Base-by-base conservation (phyloP, 2,329 filamentous ascomycete genomes). In the Alternaria angustiovoidea region DNA sequence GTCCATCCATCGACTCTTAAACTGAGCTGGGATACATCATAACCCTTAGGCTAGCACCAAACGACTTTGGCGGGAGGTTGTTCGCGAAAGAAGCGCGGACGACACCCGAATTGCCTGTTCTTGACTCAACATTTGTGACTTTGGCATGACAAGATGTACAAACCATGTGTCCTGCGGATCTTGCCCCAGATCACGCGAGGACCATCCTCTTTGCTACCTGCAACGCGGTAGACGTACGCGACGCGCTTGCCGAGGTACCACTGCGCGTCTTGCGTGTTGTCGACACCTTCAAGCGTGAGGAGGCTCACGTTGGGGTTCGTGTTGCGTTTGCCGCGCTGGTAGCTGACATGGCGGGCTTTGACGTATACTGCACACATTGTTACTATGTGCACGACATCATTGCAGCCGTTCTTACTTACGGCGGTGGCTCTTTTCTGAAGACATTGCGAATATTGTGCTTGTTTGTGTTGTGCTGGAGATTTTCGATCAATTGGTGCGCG, bases 201-300 rank as follows among this genome's bases (percentile, higher is more conserved):
- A 32, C 46, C 53, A 34, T 60, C 48, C 18, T 54, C 43, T 54
- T 96, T 87, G 88, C 96, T 93, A 85, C 89, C 93, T 84, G 91
- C 89, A 75, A 89, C 93, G 81, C 93, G 92, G 88, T 97, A 97
- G 83, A 97, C 93, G 83, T 92, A 98, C 81, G 94, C 94, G 81
- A 97, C 89, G 86, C 93, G 93, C 91, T 97, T 97, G 85, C 94
- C 94, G 71, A 93, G 87, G 87, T 97, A 98, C 91, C 97, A 97
- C 85, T 89, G 91, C 82, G 94, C 94, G 80, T 89, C 92, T 78
- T 92, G 86, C 79, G 91, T 88, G 87, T 92, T 88, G 78, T 95
- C 93, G 78, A 97, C 94, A 83, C 94, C 94, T 88, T 97, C 94
- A 78, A 97, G 96, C 89, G 97, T 93, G 86, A 97, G 91, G 84